Evolutionary conservation across 169 alveolate species (phyloP).

Genomic region (Cryptosporidium bovis): DNA sequence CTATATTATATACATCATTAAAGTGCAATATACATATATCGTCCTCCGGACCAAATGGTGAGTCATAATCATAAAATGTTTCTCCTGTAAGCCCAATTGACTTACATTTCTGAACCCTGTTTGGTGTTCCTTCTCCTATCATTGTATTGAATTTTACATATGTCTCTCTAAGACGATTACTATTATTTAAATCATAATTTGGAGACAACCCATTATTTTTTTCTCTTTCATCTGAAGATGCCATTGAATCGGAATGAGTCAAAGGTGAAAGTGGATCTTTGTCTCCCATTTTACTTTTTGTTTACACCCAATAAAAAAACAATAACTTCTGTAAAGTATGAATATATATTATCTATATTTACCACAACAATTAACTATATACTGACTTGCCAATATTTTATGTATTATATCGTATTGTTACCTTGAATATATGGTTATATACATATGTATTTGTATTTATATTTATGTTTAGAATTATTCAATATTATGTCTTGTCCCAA

Average conservation of each 20-base stretch:
- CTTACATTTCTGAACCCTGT: slow-evolving; percentile 15
- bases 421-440: no score
- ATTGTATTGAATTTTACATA: slow-evolving; percentile 10
- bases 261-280: slow-evolving; percentile 67
- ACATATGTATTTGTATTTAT: no score
- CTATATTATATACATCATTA: slow-evolving; percentile 93
- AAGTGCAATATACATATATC: slow-evolving; percentile 87
- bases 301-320: no score
- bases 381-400: no score
- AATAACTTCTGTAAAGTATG: neutral
- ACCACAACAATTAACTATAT: no score
- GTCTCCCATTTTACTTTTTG: slow-evolving; percentile 10
- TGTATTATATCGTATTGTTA: no score
- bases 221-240: neutral
- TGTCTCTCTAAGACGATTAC: neutral
- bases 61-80: slow-evolving; percentile 80
- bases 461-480: no score
- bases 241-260: slow-evolving; percentile 9
- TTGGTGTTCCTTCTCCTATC: slow-evolving; percentile 58
- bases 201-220: neutral
- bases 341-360: neutral
- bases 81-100: slow-evolving; percentile 70
- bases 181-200: neutral
- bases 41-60: slow-evolving; percentile 80
- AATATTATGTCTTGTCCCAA: no score